phyloP scores from a whole-genome alignment of 2,329 filamentous ascomycete species.

The Pestalotiopsis sp. region DNA sequence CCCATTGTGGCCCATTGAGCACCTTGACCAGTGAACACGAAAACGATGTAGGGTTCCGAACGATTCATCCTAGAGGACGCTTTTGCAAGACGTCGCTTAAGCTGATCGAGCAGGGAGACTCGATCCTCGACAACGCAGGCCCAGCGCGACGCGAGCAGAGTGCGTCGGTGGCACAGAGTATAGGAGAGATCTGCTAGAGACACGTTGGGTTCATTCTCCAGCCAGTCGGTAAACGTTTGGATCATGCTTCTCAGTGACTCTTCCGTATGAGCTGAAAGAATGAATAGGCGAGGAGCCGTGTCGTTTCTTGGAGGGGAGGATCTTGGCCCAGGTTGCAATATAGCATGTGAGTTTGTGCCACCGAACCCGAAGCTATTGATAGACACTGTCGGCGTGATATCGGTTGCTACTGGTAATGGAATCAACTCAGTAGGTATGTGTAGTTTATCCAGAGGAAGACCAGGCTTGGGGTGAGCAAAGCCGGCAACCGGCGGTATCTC shows the following conservation, averaged over 20 bases:
- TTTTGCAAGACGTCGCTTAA: neutral
- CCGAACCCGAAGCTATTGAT: conserved; percentile 7
- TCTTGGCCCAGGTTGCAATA: neutral
- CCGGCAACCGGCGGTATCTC: neutral
- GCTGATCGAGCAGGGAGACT: neutral
- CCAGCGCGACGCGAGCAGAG: neutral
- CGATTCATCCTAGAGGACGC: neutral
- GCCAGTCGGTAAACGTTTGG: neutral
- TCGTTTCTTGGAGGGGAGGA: no score
- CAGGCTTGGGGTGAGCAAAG: neutral
- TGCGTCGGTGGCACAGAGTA: neutral
- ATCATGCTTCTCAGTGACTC: neutral
- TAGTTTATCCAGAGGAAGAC: neutral
- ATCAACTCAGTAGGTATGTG: neutral
- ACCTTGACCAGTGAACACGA: conserved; percentile 20
- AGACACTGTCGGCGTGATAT: neutral
- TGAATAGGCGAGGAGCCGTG: neutral
- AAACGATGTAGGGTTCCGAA: neutral
- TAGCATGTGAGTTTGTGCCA: neutral
- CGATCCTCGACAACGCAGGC: neutral
- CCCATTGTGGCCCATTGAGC: conserved; percentile 19
- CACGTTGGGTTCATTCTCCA: neutral
- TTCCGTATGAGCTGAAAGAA: neutral
- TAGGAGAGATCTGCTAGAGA: neutral
- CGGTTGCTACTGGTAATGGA: no score